Conservation (phyloP, 2,329 filamentous ascomycete genomes). For the Talaromyces islandicus region DNA sequence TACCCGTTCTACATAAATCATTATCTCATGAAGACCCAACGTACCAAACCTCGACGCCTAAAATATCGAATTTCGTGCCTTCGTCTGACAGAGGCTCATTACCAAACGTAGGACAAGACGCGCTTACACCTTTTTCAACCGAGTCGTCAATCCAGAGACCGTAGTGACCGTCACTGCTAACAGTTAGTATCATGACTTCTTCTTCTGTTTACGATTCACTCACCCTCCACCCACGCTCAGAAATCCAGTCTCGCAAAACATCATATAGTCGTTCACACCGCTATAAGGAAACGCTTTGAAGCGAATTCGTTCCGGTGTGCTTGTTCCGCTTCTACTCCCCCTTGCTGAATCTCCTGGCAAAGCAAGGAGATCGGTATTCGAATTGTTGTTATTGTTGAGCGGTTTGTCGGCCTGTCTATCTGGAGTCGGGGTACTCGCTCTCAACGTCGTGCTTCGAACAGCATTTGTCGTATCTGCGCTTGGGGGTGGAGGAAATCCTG, state of each 20-base stretch:
- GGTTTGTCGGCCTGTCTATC: neutral
- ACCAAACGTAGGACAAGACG: slow-evolving; percentile 81
- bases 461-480: slow-evolving; percentile 59
- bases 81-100: slow-evolving; percentile 93
- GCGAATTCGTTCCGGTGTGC: slow-evolving; percentile 68
- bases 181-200: slow-evolving; percentile 18
- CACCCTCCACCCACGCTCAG: slow-evolving; percentile 77
- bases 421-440: slow-evolving; percentile 24
- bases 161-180: slow-evolving; percentile 67
- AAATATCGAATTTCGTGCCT: slow-evolving; percentile 81
- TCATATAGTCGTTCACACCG: slow-evolving; percentile 93
- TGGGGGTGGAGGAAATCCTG: slow-evolving; percentile 63
- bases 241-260: slow-evolving; percentile 81
- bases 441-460: slow-evolving; percentile 54
- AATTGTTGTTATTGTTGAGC: neutral
- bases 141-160: slow-evolving; percentile 89
- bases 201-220: slow-evolving; percentile 20
- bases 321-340: slow-evolving; percentile 39
- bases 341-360: slow-evolving; percentile 13
- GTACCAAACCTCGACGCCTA: slow-evolving; percentile 92
- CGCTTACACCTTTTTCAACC: slow-evolving; percentile 77
- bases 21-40: slow-evolving; percentile 51
- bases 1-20: neutral
- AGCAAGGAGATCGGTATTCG: neutral
- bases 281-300: slow-evolving; percentile 98